Evolutionary conservation across 192 early-diverging fungal genomes (phyloP).

Genomic region (Coemansia sp.): DNA sequence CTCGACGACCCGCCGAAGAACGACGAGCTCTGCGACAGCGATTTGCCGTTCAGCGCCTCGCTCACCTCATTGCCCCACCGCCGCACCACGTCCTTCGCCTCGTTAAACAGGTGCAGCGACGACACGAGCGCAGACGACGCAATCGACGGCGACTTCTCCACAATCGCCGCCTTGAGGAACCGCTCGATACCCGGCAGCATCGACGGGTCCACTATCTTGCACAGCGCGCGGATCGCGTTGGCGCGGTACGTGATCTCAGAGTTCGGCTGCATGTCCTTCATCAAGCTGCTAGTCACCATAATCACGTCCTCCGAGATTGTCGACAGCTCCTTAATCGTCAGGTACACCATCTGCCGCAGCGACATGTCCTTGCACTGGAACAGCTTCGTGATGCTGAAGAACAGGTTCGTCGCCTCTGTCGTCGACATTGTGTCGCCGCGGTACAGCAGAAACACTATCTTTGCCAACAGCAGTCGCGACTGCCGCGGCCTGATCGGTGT

Average conservation of each 20-base stretch:
- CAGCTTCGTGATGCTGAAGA: slow-evolving; percentile 97
- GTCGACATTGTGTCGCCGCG: slow-evolving; percentile 85
- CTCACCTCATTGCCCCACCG: slow-evolving; percentile 97
- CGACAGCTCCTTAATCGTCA: slow-evolving; percentile 96
- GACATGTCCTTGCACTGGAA: slow-evolving; percentile 95
- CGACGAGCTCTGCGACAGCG: slow-evolving; percentile 52
- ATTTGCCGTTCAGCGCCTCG: slow-evolving; percentile 89
- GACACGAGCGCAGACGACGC: slow-evolving; percentile 92
- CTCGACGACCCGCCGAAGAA: slow-evolving; percentile 47
- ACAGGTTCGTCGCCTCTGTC: slow-evolving; percentile 97
- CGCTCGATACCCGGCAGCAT: slow-evolving; percentile 97
- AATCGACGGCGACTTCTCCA: slow-evolving; percentile 89
- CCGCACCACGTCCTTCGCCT: slow-evolving; percentile 89
- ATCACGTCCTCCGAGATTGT: slow-evolving; percentile 94
- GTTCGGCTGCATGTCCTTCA: slow-evolving; percentile 96
- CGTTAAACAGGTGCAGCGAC: slow-evolving; percentile 78
- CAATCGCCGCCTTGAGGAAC: slow-evolving; percentile 94
- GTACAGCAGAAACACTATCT: slow-evolving; percentile 91
- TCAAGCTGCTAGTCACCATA: slow-evolving; percentile 94
- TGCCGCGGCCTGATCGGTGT: slow-evolving; percentile 94
- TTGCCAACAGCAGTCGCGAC: slow-evolving; percentile 89
- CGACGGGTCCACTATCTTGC: slow-evolving; percentile 93
- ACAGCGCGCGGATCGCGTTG: slow-evolving; percentile 93
- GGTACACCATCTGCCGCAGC: slow-evolving; percentile 95
- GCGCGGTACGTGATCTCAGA: slow-evolving; percentile 90